Base-by-base conservation (phyloP, 306 rosid species). In the Cucurbita maxima region DNA sequence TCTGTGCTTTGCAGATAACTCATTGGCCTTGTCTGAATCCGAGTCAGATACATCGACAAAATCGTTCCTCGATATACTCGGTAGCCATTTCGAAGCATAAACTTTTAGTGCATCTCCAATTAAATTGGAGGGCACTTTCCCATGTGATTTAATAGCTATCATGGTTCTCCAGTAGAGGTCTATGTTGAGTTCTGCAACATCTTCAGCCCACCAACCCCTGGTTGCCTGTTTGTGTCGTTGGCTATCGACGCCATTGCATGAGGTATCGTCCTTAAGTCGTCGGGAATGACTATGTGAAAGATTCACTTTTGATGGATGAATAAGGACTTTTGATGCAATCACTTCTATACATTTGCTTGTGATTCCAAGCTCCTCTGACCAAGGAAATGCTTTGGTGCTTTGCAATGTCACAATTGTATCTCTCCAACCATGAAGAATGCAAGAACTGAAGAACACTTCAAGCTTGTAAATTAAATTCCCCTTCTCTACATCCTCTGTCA, bases 131-230 rank as follows among this genome's bases (percentile, higher is more conserved):
- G 96, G 86, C 25, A 89, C 76, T 73, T 82, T 91, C 15, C 86
- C 87, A 63, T 89, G 88, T 50, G 99, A 94, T 81, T 95, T 95
- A 63, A 91, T 84, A 7, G 90, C 92, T 56, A 95, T 84, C 96
- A 91, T 88, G 72, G 90, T 86, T 76, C 99, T 89, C 99, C 97
- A 95, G 51, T 86, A 95, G 10, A 95, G 90, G 80, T 91, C 99
- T 77, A 95, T 86, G 78, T 96, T 87, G 76, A 95, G 71, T 80
- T 95, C 99, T 57, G 99, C 96, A 40, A 95, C 76, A 74, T 95
- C 99, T 77, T 91, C 96, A 74, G 89, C 99, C 99, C 99, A 95
- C 97, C 99, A 95, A 10, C 97, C 99, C 51, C 78, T 86, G 75
- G 75, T 82, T 68, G 78, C 81, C 45, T 86, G 77, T 69, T 81